Base-by-base conservation (phyloP, 129 eudicot genomes). In the Erigeron canadensis region DNA sequence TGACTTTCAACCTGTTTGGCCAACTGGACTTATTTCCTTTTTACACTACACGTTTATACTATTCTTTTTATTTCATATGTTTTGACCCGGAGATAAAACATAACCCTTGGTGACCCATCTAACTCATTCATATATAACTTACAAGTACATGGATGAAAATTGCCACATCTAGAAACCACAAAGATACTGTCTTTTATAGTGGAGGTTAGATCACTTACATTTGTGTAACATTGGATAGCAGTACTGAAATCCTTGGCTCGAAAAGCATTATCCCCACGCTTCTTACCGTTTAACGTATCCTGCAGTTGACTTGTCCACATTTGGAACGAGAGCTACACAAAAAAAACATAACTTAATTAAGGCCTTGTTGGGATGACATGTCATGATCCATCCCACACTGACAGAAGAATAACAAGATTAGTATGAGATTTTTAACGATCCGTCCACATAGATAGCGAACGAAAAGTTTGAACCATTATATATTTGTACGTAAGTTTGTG, bases 241-340 rank as follows among this genome's bases (percentile, higher is more conserved):
- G 85, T 78, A 5, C 72, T 65, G 76, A 91, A 91, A 69, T 91
- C 92, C 80, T 88, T 88, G 50, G 84, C 90, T 56, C 90, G 86
- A 67, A 88, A 91, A 45, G 97, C 92, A 5, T 81, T 82, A 75
- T 91, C 97, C 12, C 96, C 97, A 50, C 75, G 96, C 86, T 88
- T 88, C 78, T 86, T 88, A 37, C 89, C 86, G 47, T 86, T 88
- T 69, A 91, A 75, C 4, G 90, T 82, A 64, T 91, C 97, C 67
- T 84, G 95, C 83, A 91, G 86, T 67, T 88, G 97, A 65, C 84
- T 86, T 10, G 90, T 88, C 97, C 97, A 91, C 97, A 87, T 78
- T 82, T 91, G 97, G 48, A 91, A 91, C 3, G 96, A 91, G 48
- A 88, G 92, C 97, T 91, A 85, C 88, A 78, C 56, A 16, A 44